phyloP scores from a whole-genome alignment of 2,329 filamentous ascomycete genomes.

The Penicillium carneum region DNA sequence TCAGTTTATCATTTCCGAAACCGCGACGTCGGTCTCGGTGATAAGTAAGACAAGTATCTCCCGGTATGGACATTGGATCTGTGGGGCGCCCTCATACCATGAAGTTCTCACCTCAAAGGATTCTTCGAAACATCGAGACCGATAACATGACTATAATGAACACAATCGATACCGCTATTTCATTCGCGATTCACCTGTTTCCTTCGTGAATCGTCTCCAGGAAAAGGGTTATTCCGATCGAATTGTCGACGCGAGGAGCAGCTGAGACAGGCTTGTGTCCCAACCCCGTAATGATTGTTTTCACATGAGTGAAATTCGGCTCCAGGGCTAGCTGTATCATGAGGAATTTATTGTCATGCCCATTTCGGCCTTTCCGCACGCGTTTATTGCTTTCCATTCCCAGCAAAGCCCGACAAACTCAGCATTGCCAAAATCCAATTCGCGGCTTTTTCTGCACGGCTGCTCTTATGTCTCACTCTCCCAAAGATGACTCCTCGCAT shows the following conservation, averaged over 20 bases:
- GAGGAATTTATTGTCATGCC: background rate
- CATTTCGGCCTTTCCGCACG: slow-evolving; percentile 6
- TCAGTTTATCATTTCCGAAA: no score
- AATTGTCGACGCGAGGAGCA: background rate
- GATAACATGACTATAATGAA: no score
- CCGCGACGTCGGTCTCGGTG: no score
- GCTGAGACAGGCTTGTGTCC: background rate
- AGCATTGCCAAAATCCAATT: slow-evolving; percentile 3
- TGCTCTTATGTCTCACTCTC: slow-evolving; percentile 3
- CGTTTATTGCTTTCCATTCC: slow-evolving; percentile 3
- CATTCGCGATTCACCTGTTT: no score
- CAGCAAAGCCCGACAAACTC: background rate
- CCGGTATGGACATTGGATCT: no score
- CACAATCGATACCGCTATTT: no score
- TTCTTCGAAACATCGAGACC: no score
- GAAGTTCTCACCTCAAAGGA: no score
- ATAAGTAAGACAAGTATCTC: no score
- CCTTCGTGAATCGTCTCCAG: background rate
- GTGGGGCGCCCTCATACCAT: no score
- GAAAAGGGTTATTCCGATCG: background rate
- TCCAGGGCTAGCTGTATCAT: slow-evolving; percentile 1
- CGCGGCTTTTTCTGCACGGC: background rate
- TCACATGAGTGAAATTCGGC: background rate
- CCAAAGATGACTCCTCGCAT: background rate
- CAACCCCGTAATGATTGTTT: background rate